These are phyloP conservation scores for Albugo candida DNA, from an alignment of 352 stramenopile species.

Conservation along the genomic window DNA sequence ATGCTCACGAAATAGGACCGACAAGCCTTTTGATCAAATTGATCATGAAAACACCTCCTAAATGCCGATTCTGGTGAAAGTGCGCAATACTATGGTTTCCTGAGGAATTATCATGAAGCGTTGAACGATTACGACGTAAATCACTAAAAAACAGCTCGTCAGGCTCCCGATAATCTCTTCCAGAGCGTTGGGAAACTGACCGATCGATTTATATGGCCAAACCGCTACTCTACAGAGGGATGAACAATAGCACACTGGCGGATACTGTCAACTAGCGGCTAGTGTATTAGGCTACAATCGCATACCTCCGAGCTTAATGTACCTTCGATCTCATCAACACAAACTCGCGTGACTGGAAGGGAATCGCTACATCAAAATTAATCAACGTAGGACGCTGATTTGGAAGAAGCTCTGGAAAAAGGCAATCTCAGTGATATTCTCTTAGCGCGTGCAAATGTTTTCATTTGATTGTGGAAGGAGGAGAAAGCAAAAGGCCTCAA, in stretches of 20 bases:
- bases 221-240: slow-evolving; percentile 23
- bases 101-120: slow-evolving; percentile 28
- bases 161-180: slow-evolving; percentile 2
- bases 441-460: slow-evolving; percentile 31
- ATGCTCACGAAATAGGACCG: slow-evolving; percentile 30
- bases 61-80: slow-evolving; percentile 46
- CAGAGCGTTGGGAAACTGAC: slow-evolving; percentile 14
- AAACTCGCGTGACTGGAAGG: slow-evolving; percentile 26
- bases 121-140: slow-evolving; percentile 46
- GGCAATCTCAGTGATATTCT: slow-evolving; percentile 23
- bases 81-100: slow-evolving; percentile 29
- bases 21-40: slow-evolving; percentile 34
- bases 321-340: slow-evolving; percentile 23
- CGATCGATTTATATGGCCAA: slow-evolving; percentile 21
- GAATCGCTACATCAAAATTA: slow-evolving; percentile 43
- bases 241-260: slow-evolving; percentile 29
- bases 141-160: slow-evolving; percentile 9
- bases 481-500: slow-evolving; percentile 22
- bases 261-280: slow-evolving; percentile 31
- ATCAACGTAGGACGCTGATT: slow-evolving; percentile 20
- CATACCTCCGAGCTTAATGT: slow-evolving; percentile 19
- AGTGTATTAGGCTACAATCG: slow-evolving; percentile 27
- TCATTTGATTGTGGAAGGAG: slow-evolving; percentile 27
- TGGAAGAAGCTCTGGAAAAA: slow-evolving; percentile 6
- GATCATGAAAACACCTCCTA: slow-evolving; percentile 46